Evolutionary conservation across 2,329 filamentous ascomycete genomes (phyloP).

Genomic region (Oidium heveae): DNA sequence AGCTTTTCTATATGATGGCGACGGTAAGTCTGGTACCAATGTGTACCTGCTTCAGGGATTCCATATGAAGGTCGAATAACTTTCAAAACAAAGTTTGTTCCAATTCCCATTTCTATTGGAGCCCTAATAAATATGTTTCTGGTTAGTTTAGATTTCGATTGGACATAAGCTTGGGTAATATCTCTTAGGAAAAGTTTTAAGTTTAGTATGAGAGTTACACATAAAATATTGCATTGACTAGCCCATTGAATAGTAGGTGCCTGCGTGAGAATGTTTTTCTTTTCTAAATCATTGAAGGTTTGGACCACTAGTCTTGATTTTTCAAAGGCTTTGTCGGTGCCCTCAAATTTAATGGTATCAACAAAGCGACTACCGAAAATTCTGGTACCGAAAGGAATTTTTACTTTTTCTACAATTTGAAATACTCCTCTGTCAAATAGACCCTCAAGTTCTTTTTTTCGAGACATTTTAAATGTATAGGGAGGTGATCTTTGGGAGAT

Average conservation of each 20-base stretch:
- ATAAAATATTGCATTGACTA: slow-evolving; percentile 1
- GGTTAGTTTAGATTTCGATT: background rate
- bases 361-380: background rate
- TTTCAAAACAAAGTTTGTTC: background rate
- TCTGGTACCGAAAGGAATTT: background rate
- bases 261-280: slow-evolving; percentile 1
- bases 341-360: background rate
- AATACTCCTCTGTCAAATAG: background rate
- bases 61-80: background rate
- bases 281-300: slow-evolving; percentile 2
- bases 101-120: background rate
- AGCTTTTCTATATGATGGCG: slow-evolving; percentile 1
- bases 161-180: background rate
- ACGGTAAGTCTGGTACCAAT: background rate
- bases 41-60: background rate
- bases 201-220: background rate
- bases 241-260: background rate
- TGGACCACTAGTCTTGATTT: background rate
- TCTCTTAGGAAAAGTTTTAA: background rate
- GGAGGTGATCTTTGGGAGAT: background rate
- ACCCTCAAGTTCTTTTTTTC: background rate
- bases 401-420: background rate
- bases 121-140: background rate
- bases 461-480: background rate
- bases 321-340: background rate